These are phyloP conservation scores for Arabidopsis arenosa DNA, from an alignment of 345 rosid genomes.

Conservation along the genomic window DNA sequence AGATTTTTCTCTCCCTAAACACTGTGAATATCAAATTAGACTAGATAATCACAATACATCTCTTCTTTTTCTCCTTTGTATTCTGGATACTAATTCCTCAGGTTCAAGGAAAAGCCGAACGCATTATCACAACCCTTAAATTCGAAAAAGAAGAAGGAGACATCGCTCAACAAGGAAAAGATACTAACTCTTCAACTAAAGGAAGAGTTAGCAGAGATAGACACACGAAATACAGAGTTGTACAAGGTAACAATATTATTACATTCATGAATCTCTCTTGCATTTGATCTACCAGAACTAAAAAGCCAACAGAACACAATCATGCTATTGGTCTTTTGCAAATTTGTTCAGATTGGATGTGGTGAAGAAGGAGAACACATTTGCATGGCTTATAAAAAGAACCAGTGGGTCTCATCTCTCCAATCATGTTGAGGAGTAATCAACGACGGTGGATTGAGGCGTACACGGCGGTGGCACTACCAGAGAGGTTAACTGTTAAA, in stretches of 20 bases:
- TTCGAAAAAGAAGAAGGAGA: slow-evolving; percentile 77
- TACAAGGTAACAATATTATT: slow-evolving; percentile 61
- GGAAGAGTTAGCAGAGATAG: slow-evolving; percentile 75
- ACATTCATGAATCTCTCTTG: neutral
- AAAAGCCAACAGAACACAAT: slow-evolving; percentile 1
- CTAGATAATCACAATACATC: neutral
- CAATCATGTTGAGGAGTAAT: no score
- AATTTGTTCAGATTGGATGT: no score
- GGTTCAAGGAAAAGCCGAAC: slow-evolving; percentile 54
- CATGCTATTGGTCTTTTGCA: neutral
- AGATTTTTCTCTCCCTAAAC: neutral
- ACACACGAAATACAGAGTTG: slow-evolving; percentile 65
- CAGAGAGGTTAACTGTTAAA: no score
- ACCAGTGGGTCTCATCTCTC: no score
- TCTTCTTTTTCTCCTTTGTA: slow-evolving; percentile 10
- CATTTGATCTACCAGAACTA: neutral
- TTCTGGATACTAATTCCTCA: slow-evolving; percentile 51
- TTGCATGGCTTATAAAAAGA: no score
- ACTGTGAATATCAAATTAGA: neutral
- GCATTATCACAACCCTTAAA: slow-evolving; percentile 55
- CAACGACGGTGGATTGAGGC: no score
- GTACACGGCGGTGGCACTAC: no score
- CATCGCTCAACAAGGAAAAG: slow-evolving; percentile 72
- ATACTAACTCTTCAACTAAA: slow-evolving; percentile 66
- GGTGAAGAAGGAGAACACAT: no score